Evolutionary conservation across 1,284 basidiomycete species (phyloP), one percentile per base, ranked within the genome.

Genomic region (Ustilago loliicola): DNA sequence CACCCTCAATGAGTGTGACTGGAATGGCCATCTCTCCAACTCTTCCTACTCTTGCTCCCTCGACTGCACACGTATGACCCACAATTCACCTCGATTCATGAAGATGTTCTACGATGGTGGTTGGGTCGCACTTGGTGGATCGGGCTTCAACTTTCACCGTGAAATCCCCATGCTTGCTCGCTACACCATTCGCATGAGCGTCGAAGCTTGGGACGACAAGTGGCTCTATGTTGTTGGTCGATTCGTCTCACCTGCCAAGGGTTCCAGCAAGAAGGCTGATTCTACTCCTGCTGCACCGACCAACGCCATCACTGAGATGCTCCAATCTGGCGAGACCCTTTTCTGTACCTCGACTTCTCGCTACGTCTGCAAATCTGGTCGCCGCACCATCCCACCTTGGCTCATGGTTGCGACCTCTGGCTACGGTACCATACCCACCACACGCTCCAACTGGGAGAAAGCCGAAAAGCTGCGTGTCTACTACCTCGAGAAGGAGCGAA

Each of bases 321-420:
- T 58, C 21, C 47, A 56, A 50, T 55, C 70, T 15, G 67, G 57
- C 0, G 72, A 80, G 61, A 80, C 58, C 11, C 50, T 83, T 15
- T 81, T 80, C 65, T 79, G 77, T 61, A 82, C 79, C n/a, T 63
- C 73, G 7, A 66, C 77, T 29, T 77, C 73, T 3, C 71, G 82
- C 29, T 82, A 82, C 62, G 80, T 80, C 61, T 72, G 71, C 67
- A 83, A 83, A 54, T 54, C 73, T 2, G 61, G 65, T 25, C 69
- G 82, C 10, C 69, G 73, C 15, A 83, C 82, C 40, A 81, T 83
- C 48, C 82, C 82, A 13, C 80, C 82, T 1, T 83, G 82, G 82
- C 68, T 83, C 38, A 34, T 75, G 23, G 54, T 83, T 38, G 80
- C 79, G 6, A 81, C 80, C 21, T 73, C 69, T 7, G 82, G 82